phyloP scores from a whole-genome alignment of 306 rosid species.

The Trifolium pratense region DNA sequence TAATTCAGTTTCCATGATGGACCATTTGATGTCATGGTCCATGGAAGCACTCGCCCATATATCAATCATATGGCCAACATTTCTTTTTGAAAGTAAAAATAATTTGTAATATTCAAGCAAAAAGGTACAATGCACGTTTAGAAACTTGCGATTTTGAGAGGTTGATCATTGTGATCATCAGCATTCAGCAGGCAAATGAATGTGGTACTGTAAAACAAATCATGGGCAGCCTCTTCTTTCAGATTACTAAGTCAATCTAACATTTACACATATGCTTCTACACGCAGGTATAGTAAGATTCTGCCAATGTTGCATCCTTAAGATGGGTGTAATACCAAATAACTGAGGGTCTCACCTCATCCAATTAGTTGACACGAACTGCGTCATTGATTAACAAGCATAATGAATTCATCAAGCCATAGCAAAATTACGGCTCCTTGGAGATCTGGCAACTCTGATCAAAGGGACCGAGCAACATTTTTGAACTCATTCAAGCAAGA shows the following conservation, averaged over 20 bases:
- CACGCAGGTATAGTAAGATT: conserved; percentile 13
- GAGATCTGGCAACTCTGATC: conserved; percentile 38
- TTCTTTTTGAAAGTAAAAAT: background rate
- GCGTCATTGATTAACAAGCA: conserved; percentile 12
- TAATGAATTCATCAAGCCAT: conserved; percentile 7
- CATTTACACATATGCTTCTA: conserved; percentile 1
- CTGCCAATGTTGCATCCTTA: conserved; percentile 13
- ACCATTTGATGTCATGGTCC: too few species aligned
- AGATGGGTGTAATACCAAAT: background rate
- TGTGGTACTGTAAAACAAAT: conserved; percentile 1
- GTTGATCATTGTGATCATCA: background rate
- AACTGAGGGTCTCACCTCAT: background rate
- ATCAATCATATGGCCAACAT: conserved; percentile 4
- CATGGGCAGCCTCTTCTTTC: background rate
- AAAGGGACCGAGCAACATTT: conserved; percentile 71
- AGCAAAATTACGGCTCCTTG: conserved; percentile 24
- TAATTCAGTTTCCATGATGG: too few species aligned
- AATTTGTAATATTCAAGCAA: background rate
- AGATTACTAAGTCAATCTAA: conserved; percentile 3
- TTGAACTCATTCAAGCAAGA: conserved; percentile 91
- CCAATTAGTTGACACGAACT: conserved; percentile 31
- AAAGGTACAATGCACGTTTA: background rate
- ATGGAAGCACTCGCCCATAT: too few species aligned
- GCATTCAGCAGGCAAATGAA: conserved; percentile 1
- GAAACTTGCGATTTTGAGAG: conserved; percentile 3